Percentiles rank a stretch among this genome's conserved stretches.
Conservation (phyloP, 352 stramenopile genomes). For the Globisporangium okanoganense region DNA sequence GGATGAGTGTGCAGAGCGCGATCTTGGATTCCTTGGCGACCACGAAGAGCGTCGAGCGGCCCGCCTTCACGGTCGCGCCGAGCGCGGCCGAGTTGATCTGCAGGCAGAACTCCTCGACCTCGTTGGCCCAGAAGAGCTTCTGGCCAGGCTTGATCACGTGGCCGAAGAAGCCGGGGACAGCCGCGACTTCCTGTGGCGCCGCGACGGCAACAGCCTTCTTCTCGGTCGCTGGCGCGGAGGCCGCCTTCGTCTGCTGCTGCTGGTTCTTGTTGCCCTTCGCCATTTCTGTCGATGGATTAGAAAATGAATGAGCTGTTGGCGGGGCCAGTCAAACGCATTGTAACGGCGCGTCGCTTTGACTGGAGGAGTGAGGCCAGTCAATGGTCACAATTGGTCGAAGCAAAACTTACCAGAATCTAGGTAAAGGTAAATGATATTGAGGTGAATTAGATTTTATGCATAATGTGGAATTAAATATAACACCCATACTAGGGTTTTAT, state of each 20-base stretch:
- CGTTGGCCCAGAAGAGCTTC: slow-evolving; percentile 63
- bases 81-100: slow-evolving; percentile 77
- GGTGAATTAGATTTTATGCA: no score
- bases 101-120: slow-evolving; percentile 71
- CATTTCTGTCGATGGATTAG: slow-evolving; percentile 2
- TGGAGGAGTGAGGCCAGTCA: background rate
- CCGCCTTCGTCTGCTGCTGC: slow-evolving; percentile 6
- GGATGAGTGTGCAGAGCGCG: slow-evolving; percentile 69
- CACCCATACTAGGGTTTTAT: no score
- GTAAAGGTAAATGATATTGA: no score
- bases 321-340: background rate
- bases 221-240: background rate
- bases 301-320: background rate
- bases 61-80: slow-evolving; percentile 37
- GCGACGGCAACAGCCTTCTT: slow-evolving; percentile 7
- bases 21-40: slow-evolving; percentile 65
- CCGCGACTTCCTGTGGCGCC: slow-evolving; percentile 34
- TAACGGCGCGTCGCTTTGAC: background rate
- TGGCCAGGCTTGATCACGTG: slow-evolving; percentile 61
- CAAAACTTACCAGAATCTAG: no score
- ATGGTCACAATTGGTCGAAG: background rate
- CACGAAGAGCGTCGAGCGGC: slow-evolving; percentile 76
- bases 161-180: slow-evolving; percentile 78
- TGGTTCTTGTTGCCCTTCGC: slow-evolving; percentile 10
- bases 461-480: no score